Evolutionary conservation across 2,329 filamentous ascomycete genomes (phyloP).

Genomic region (Alternaria triticina): DNA sequence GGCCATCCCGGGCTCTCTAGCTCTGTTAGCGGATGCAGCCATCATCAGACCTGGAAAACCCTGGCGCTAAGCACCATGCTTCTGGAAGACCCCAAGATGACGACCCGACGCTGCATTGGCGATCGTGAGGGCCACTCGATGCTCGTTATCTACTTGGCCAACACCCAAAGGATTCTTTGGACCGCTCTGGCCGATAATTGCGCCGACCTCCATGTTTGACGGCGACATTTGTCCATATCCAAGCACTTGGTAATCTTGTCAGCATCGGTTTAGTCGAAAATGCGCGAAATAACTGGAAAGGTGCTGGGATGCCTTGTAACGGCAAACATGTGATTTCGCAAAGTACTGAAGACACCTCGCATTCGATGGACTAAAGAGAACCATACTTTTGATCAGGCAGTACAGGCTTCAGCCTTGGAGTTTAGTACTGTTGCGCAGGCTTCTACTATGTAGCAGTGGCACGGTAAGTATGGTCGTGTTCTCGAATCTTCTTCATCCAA

Average conservation of each 20-base stretch:
- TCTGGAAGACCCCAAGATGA: neutral
- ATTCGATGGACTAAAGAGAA: neutral
- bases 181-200: constrained; percentile 4
- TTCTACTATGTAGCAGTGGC: neutral
- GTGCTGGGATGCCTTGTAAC: neutral
- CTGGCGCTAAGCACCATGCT: neutral
- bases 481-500: neutral
- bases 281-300: neutral
- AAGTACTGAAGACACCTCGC: too few species aligned
- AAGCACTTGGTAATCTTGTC: neutral
- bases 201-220: neutral
- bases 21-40: neutral
- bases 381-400: neutral
- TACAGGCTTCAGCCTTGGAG: neutral
- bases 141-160: constrained; percentile 10
- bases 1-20: neutral
- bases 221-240: neutral
- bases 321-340: neutral
- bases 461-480: neutral
- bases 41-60: neutral
- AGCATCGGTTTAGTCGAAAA: neutral
- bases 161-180: neutral
- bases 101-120: neutral
- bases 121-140: neutral
- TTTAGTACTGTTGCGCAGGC: too few species aligned